Percentiles rank a stretch among this genome's conserved stretches.
Conservation (phyloP, 805 yeast genomes). For the Barnettozyma botsteinii region DNA sequence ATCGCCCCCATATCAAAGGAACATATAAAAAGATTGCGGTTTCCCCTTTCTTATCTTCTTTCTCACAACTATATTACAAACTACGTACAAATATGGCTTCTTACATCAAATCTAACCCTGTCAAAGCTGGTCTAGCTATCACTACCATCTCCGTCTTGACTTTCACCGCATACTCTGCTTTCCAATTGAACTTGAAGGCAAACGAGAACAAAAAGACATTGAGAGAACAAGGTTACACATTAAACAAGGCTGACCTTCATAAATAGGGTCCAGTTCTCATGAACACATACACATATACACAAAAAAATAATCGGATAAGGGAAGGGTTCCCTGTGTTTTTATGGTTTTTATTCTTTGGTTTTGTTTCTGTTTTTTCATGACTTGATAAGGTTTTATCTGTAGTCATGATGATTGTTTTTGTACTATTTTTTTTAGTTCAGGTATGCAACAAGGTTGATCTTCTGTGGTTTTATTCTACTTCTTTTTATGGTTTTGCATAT, state of each 20-base stretch:
- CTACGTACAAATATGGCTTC: neutral
- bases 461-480: no score
- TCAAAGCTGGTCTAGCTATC: conserved; percentile 7
- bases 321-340: neutral
- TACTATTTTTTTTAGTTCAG: no score
- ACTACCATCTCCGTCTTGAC: conserved; percentile 18
- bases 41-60: neutral
- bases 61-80: neutral
- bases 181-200: conserved; percentile 19
- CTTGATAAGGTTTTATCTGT: no score
- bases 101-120: conserved; percentile 3
- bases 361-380: no score
- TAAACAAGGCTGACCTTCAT: conserved; percentile 10
- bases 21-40: neutral
- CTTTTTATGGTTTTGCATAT: no score
- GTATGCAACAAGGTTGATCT: no score
- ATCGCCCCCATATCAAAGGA: neutral
- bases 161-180: conserved; percentile 21
- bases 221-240: conserved; percentile 8
- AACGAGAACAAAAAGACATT: conserved; percentile 20
- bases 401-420: no score
- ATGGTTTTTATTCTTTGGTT: neutral
- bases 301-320: no score
- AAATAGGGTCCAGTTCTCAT: no score
- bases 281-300: no score